Conservation (phyloP, 2,329 filamentous ascomycete genomes). For the Pseudogymnoascus pannorum region DNA sequence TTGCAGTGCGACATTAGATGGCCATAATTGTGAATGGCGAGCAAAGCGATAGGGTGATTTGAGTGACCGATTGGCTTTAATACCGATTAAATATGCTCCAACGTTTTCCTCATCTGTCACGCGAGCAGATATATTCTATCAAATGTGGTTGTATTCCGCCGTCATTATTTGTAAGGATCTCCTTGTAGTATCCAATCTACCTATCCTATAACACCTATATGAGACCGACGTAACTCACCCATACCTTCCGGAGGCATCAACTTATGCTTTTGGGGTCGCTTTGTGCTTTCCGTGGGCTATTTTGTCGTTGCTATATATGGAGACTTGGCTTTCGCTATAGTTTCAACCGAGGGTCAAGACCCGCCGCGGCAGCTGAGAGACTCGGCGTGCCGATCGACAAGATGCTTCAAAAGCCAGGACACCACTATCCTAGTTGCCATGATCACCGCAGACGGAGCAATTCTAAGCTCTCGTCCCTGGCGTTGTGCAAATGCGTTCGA, state of each 20-base stretch:
- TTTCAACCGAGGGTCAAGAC: constrained; percentile 16
- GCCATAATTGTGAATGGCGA: background rate
- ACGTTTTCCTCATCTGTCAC: background rate
- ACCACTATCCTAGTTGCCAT: constrained; percentile 32
- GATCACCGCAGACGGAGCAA: constrained; percentile 16
- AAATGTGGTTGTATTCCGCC: background rate
- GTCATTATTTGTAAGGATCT: background rate
- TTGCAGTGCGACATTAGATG: background rate
- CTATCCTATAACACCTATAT: background rate
- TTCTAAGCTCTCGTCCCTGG: background rate
- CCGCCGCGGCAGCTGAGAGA: constrained; percentile 27
- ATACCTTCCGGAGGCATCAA: background rate
- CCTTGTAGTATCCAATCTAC: background rate
- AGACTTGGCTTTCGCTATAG: background rate
- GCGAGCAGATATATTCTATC: background rate
- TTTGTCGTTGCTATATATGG: background rate
- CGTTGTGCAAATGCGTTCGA: background rate
- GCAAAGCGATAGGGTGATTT: background rate
- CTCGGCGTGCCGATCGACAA: constrained; percentile 29
- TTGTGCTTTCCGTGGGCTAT: too few relatives aligned
- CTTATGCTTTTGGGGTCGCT: background rate
- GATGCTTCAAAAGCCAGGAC: constrained; percentile 26
- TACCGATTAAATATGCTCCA: background rate
- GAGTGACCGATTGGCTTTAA: background rate
- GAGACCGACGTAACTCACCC: background rate